Evolutionary conservation across 495 filamentous ascomycete species (phyloP).

Genomic region (Penicillium robsamsonii): DNA sequence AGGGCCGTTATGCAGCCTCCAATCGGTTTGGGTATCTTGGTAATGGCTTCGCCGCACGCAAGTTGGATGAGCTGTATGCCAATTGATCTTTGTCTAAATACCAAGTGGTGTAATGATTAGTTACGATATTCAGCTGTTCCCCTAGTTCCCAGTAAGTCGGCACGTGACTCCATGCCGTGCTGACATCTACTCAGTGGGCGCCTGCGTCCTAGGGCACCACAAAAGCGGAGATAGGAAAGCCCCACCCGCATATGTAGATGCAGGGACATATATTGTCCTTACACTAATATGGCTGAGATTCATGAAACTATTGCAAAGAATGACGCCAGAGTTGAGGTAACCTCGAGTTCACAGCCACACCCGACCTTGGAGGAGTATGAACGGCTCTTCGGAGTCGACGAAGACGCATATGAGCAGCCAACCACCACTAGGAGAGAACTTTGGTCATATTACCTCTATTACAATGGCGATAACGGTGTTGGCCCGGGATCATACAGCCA

Average conservation of each 20-base stretch:
- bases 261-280: neutral
- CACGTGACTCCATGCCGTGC: no score
- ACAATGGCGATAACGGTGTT: constrained; percentile 51
- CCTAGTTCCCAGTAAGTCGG: neutral
- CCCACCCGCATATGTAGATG: no score
- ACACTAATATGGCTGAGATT: constrained; percentile 4
- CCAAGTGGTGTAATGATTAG: neutral
- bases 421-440: constrained; percentile 48
- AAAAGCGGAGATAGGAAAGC: no score
- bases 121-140: neutral
- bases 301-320: constrained; percentile 7
- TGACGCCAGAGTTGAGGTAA: constrained; percentile 8
- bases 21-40: constrained; percentile 30
- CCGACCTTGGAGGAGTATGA: constrained; percentile 34
- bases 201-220: no score
- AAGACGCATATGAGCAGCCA: constrained; percentile 42
- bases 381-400: constrained; percentile 39
- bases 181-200: no score
- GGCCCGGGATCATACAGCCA: constrained; percentile 48
- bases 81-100: neutral
- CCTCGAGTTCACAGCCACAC: constrained; percentile 8
- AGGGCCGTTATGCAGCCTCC: constrained; percentile 4
- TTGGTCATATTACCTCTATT: constrained; percentile 52
- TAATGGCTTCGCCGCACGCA: constrained; percentile 22
- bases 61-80: constrained; percentile 7